Percentiles rank a stretch among this genome's conserved stretches.
Conservation (phyloP, 2,329 filamentous ascomycete species). For the Lecanosticta acicola region DNA sequence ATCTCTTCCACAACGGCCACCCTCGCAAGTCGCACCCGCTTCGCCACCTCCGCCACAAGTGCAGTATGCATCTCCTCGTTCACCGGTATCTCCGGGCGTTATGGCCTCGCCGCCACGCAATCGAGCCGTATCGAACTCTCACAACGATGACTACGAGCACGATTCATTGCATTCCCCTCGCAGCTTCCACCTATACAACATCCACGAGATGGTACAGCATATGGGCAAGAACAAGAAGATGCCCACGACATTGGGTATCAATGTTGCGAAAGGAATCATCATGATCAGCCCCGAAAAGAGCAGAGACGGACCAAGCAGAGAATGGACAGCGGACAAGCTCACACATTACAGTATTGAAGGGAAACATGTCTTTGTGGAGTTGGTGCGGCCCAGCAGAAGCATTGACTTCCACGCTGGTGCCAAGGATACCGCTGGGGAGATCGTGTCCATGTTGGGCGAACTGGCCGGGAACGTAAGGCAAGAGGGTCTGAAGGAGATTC, state of each 20-base stretch:
- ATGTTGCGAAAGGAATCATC: conserved; percentile 79
- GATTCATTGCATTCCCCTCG: conserved; percentile 54
- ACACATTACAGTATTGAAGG: conserved; percentile 97
- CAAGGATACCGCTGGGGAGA: conserved; percentile 94
- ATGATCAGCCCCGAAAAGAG: conserved; percentile 83
- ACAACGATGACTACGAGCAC: conserved; percentile 42
- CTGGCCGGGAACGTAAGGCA: conserved; percentile 78
- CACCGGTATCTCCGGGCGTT: conserved; percentile 37
- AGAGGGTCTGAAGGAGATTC: conserved; percentile 78
- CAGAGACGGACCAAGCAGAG: conserved; percentile 75
- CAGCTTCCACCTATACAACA: conserved; percentile 90
- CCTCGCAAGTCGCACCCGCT: conserved; percentile 41
- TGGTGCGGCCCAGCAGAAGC: conserved; percentile 87
- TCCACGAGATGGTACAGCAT: conserved; percentile 94
- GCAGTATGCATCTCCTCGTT: conserved; percentile 36
- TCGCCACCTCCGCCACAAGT: conserved; percentile 43
- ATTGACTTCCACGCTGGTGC: conserved; percentile 95
- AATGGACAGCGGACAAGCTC: conserved; percentile 92
- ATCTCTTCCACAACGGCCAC: conserved; percentile 58
- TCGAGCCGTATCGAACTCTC: conserved; percentile 36
- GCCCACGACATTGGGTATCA: conserved; percentile 94
- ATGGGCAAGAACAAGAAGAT: conserved; percentile 98
- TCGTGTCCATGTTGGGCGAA: conserved; percentile 80
- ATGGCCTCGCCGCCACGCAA: conserved; percentile 53
- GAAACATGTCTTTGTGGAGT: conserved; percentile 93